phyloP scores from a whole-genome alignment of 2,329 filamentous ascomycete species.

The Pyrenochaeta sp. region DNA sequence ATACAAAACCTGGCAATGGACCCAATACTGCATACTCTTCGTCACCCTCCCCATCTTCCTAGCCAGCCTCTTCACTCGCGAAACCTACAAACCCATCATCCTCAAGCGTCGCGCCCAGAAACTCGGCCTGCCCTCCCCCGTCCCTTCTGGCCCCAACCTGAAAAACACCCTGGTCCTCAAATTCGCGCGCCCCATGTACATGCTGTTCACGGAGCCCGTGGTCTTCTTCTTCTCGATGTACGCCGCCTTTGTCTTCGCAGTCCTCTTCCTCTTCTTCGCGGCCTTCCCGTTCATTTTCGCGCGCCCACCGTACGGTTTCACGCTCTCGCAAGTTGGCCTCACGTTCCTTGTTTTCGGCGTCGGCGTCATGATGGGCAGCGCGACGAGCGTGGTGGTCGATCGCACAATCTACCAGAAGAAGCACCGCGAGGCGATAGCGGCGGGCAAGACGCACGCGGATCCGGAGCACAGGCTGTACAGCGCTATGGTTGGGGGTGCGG shows the following conservation, averaged over 20 bases:
- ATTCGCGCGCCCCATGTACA: slow-evolving; percentile 61
- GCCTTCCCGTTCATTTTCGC: slow-evolving; percentile 45
- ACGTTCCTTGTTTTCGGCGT: slow-evolving; percentile 44
- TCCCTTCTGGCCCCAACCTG: slow-evolving; percentile 13
- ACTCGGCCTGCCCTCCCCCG: slow-evolving; percentile 32
- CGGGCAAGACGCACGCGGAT: slow-evolving; percentile 44
- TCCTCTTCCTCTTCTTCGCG: slow-evolving; percentile 48
- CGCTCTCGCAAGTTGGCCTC: slow-evolving; percentile 37
- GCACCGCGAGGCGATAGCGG: slow-evolving; percentile 31
- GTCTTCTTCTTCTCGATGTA: slow-evolving; percentile 47
- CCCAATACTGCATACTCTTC: slow-evolving; percentile 55
- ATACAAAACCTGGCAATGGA: slow-evolving; percentile 57
- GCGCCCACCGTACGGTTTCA: slow-evolving; percentile 40
- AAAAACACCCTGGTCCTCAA: slow-evolving; percentile 48
- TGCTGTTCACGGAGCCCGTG: slow-evolving; percentile 43
- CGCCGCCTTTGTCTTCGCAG: slow-evolving; percentile 43
- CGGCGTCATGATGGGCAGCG: slow-evolving; percentile 34
- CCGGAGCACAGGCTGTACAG: slow-evolving; percentile 67
- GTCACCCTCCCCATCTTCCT: slow-evolving; percentile 48
- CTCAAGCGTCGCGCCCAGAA: slow-evolving; percentile 49
- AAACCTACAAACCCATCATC: slow-evolving; percentile 64
- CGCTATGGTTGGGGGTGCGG: slow-evolving; percentile 65
- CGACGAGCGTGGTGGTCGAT: slow-evolving; percentile 47
- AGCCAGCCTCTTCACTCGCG: slow-evolving; percentile 54
- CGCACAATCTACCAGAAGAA: slow-evolving; percentile 44